Evolutionary conservation across 129 eudicot species (phyloP).

Genomic region (Pittosporum tobira): DNA sequence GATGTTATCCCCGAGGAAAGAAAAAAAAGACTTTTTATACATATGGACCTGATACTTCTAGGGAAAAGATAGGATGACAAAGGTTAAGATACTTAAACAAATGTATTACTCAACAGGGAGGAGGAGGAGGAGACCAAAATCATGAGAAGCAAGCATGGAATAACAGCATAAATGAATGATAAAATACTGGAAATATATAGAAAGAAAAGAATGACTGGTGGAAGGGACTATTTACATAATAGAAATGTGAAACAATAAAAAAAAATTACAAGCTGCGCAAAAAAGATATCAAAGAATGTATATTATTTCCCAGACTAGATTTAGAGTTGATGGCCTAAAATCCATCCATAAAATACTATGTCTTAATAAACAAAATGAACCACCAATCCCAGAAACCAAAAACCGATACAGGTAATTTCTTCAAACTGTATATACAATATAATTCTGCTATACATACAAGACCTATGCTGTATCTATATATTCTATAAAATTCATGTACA

Average conservation of each 20-base stretch:
- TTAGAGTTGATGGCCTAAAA: conserved; percentile 22
- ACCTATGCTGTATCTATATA: not conserved
- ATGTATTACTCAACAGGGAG: not conserved
- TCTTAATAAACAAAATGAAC: conserved; percentile 11
- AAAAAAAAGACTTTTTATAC: not conserved
- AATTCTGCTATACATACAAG: conserved; percentile 9
- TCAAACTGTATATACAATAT: not conserved
- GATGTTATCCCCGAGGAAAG: conserved; percentile 22
- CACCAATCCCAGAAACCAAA: not conserved
- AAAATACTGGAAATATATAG: conserved; percentile 11
- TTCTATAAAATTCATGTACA: not conserved
- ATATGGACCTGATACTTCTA: too few relatives aligned
- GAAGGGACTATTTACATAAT: not conserved
- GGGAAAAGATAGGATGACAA: too few relatives aligned
- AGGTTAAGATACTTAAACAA: not conserved
- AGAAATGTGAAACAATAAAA: not conserved
- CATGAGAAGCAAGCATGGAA: not conserved
- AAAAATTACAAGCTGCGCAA: conserved; percentile 8
- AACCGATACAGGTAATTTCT: conserved; percentile 1
- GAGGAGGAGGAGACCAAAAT: too few relatives aligned
- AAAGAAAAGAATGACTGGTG: conserved; percentile 5
- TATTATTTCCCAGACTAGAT: conserved; percentile 8
- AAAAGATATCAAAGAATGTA: conserved; percentile 12
- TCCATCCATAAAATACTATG: conserved; percentile 11
- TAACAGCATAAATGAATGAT: not conserved